phyloP scores from a whole-genome alignment of 2,329 filamentous ascomycete genomes.

The Colletotrichum lindemuthianum region DNA sequence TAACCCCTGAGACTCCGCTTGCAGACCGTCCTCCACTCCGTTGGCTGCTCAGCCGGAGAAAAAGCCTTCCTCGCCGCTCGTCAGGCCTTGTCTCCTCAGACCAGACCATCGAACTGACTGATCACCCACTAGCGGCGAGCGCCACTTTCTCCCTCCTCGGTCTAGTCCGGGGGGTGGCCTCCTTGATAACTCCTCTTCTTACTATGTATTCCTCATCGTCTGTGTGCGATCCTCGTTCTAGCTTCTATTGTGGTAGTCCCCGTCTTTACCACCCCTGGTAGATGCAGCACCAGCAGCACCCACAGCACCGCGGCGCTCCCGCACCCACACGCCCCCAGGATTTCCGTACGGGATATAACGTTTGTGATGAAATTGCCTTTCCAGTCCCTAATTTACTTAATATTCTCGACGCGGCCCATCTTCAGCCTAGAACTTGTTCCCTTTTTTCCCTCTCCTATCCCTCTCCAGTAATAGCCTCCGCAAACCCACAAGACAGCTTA shows the following conservation, averaged over 20 bases:
- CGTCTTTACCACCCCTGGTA: slow-evolving; percentile 19
- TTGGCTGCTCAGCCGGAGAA: slow-evolving; percentile 28
- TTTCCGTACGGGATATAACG: slow-evolving; percentile 30
- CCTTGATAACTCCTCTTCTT: background rate
- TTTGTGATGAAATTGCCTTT: slow-evolving; percentile 33
- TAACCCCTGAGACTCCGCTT: slow-evolving; percentile 17
- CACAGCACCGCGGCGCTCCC: background rate
- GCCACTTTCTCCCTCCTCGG: slow-evolving; percentile 32
- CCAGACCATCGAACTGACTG: slow-evolving; percentile 3
- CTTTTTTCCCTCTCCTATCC: slow-evolving; percentile 10
- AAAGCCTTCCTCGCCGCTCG: background rate
- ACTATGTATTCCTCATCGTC: slow-evolving; percentile 4
- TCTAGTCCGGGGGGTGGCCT: slow-evolving; percentile 14
- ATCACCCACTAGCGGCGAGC: slow-evolving; percentile 28
- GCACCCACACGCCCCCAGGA: slow-evolving; percentile 17
- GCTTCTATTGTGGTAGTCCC: slow-evolving; percentile 6
- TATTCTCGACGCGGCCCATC: slow-evolving; percentile 16
- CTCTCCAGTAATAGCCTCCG: slow-evolving; percentile 32
- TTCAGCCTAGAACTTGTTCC: background rate
- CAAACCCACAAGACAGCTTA: slow-evolving; percentile 32
- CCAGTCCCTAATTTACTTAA: slow-evolving; percentile 32
- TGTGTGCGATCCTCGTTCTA: slow-evolving; percentile 27
- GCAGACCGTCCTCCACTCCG: slow-evolving; percentile 24
- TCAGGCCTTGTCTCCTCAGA: background rate
- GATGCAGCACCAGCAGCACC: slow-evolving; percentile 3